These are phyloP conservation scores for Colletotrichum lindemuthianum DNA, from an alignment of 2,329 filamentous ascomycete genomes.

Conservation along the genomic window DNA sequence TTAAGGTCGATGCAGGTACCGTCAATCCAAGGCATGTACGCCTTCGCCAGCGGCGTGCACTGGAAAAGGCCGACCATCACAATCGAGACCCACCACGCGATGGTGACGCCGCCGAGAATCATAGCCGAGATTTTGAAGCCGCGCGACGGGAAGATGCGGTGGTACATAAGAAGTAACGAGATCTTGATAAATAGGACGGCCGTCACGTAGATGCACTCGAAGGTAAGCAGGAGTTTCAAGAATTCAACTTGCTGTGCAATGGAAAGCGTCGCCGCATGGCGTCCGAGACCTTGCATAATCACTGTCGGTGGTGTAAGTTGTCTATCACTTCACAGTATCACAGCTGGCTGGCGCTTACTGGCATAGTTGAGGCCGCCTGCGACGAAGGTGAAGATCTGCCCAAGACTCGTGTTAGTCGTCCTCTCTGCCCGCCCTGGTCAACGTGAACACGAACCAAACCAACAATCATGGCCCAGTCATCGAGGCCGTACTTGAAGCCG, in stretches of 20 bases:
- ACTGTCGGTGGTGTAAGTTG: constrained; percentile 15
- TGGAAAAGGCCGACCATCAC: constrained; percentile 49
- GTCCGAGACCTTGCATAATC: constrained; percentile 27
- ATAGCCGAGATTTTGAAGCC: constrained; percentile 27
- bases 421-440: background rate
- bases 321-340: background rate
- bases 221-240: constrained; percentile 28
- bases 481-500: constrained; percentile 27
- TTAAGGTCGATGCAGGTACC: constrained; percentile 53
- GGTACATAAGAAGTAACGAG: constrained; percentile 34
- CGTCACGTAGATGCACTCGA: constrained; percentile 30
- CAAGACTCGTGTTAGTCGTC: background rate
- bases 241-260: constrained; percentile 21
- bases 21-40: constrained; percentile 45
- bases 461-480: constrained; percentile 31
- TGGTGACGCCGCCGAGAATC: constrained; percentile 26
- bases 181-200: constrained; percentile 34
- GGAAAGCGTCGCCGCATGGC: constrained; percentile 25
- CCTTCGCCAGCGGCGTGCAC: constrained; percentile 50
- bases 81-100: constrained; percentile 31
- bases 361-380: constrained; percentile 31
- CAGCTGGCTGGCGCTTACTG: constrained; percentile 7
- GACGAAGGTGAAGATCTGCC: constrained; percentile 20
- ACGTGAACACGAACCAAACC: constrained; percentile 17
- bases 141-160: constrained; percentile 31